Conservation (phyloP, 2,329 filamentous ascomycete species). For the Trichoderma sp. region DNA sequence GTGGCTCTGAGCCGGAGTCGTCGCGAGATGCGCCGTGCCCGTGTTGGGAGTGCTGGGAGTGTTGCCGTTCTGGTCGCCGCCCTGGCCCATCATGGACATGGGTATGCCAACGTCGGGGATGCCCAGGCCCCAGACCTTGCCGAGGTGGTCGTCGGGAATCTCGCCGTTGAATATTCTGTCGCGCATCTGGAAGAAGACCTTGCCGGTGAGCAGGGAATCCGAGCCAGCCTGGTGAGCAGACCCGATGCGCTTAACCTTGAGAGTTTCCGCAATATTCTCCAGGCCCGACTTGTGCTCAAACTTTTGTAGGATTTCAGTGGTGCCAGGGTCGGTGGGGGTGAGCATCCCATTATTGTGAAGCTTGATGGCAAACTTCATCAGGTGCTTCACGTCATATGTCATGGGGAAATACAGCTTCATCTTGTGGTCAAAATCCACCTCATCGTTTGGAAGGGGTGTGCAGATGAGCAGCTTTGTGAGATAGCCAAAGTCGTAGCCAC, state of each 20-base stretch:
- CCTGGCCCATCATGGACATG: slow-evolving; percentile 35
- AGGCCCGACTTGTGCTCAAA: slow-evolving; percentile 90
- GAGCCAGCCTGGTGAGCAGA: slow-evolving; percentile 90
- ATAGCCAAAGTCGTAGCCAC: slow-evolving; percentile 97
- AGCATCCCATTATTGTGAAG: slow-evolving; percentile 65
- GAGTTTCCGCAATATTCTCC: slow-evolving; percentile 89
- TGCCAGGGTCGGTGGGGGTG: slow-evolving; percentile 63
- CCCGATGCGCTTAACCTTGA: slow-evolving; percentile 87
- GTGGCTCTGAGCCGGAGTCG: slow-evolving; percentile 52
- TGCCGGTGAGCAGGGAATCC: slow-evolving; percentile 89
- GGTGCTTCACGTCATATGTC: slow-evolving; percentile 94
- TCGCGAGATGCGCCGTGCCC: slow-evolving; percentile 51
- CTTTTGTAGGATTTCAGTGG: slow-evolving; percentile 74
- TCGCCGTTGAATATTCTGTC: slow-evolving; percentile 83
- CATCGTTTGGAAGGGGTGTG: slow-evolving; percentile 80
- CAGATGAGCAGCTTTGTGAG: slow-evolving; percentile 90
- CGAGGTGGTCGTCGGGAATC: slow-evolving; percentile 78
- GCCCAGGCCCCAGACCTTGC: slow-evolving; percentile 92
- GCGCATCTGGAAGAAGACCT: slow-evolving; percentile 91
- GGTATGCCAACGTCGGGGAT: slow-evolving; percentile 61
- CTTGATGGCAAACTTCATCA: slow-evolving; percentile 85
- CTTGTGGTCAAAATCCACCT: slow-evolving; percentile 83
- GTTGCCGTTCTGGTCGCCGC: slow-evolving; percentile 46
- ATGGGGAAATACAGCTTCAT: slow-evolving; percentile 93
- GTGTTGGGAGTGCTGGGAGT: slow-evolving; percentile 70